These are phyloP conservation scores for Sequoia sempervirens DNA, from an alignment of 75 land plant genomes.

Conservation along the genomic window DNA sequence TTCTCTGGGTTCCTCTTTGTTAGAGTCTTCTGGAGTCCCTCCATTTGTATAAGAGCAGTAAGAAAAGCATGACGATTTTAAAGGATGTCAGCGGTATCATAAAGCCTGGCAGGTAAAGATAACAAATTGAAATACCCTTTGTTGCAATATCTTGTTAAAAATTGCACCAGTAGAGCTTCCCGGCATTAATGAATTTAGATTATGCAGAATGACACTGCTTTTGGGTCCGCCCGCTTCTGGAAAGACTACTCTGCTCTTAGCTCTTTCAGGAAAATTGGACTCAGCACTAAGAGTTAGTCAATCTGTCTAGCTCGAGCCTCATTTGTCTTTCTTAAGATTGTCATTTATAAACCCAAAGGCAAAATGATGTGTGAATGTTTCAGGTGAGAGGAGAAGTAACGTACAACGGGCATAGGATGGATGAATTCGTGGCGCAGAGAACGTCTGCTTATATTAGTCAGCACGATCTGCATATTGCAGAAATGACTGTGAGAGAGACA, in stretches of 20 bases:
- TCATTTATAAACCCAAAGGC: background rate
- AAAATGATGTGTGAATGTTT: background rate
- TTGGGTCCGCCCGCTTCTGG: conserved; percentile 83
- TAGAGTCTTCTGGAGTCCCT: background rate
- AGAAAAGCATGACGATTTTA: conserved; percentile 19
- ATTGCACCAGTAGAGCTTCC: background rate
- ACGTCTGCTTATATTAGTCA: conserved; percentile 80
- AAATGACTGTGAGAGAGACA: conserved; percentile 85
- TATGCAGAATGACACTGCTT: conserved; percentile 74
- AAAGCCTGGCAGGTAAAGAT: conserved; percentile 35
- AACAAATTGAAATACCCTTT: background rate
- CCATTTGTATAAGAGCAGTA: conserved; percentile 17
- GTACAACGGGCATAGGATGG: conserved; percentile 71
- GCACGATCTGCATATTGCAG: conserved; percentile 68
- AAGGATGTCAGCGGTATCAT: conserved; percentile 27
- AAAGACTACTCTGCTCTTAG: conserved; percentile 72
- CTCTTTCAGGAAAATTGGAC: conserved; percentile 72
- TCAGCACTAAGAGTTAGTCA: conserved; percentile 37
- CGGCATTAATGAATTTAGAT: background rate
- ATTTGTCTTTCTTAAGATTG: background rate
- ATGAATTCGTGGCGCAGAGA: conserved; percentile 71
- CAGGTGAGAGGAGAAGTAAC: conserved; percentile 59
- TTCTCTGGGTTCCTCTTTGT: too few relatives aligned
- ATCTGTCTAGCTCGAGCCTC: background rate
- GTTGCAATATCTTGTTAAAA: background rate